Evolutionary conservation across 768 basidiomycete genomes (phyloP), one percentile per base, ranked within the genome.

Genomic region (Pulveroboletus ravenelii): DNA sequence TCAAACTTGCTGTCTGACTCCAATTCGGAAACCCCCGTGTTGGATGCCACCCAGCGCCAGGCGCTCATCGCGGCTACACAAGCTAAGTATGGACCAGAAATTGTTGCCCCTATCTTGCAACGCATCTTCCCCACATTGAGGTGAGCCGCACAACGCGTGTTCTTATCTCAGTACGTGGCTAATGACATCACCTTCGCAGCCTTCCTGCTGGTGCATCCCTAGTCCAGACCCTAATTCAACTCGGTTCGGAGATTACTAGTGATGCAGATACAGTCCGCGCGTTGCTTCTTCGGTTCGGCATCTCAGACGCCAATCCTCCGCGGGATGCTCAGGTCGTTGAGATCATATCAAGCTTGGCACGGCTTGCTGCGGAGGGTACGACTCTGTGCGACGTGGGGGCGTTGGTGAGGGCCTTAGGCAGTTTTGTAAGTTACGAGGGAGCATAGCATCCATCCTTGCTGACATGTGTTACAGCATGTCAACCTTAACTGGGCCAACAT

Each of bases 41-140:
- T 93, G 53, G 89, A 90, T 62, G 73, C 78, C 25, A 68, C 77
- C 7, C 89, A 92, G 66, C 79, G 88, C 17, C 84, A 89, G 61
- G 82, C 82, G 30, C 75, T 93, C 42, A 80, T 93, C 40, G 72
- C 78, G 12, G 84, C 90, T 43, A 81, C 81, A 23, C 86, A 89
- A 65, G 76, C 82, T 47, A 92, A 90, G 71, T 87, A 87, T 62
- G 91, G 89, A 25, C 77, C 80, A 18, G 90, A 93, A 52, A 80
- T 82, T 32, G 75, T 88, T 31, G 74, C 77, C 23, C 86, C 90
- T 47, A 83, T 90, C 47, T 71, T 93, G 35, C 84, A 83, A 58
- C 81, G 80, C 55, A 80, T 90, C 45, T 75, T 92, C 54, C 80
- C 87, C 17, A 87, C 75, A 55, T 57, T 93, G 55, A 89, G 85